Percentiles rank a stretch among this genome's conserved stretches.
These are phyloP conservation scores for Penicillium macrosclerotiorum DNA, from an alignment of 495 filamentous ascomycete genomes.

Conservation along the genomic window DNA sequence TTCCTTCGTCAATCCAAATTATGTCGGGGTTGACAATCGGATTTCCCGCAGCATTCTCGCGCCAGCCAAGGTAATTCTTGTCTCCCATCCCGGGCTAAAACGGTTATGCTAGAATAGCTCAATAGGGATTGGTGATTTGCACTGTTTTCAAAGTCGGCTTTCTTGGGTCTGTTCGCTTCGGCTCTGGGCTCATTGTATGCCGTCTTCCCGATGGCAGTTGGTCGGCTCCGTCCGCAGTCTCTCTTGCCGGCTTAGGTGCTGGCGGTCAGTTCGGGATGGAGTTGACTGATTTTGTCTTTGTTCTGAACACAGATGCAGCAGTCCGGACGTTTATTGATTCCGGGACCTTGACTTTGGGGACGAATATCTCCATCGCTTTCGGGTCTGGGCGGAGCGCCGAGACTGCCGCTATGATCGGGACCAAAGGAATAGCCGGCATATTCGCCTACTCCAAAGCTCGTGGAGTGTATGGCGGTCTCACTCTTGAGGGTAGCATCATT, in stretches of 20 bases:
- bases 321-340: slow-evolving; percentile 87
- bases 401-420: slow-evolving; percentile 77
- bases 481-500: slow-evolving; percentile 80
- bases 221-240: slow-evolving; percentile 90
- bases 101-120: not conserved
- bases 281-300: slow-evolving; percentile 95
- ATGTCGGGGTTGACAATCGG: slow-evolving; percentile 5
- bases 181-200: slow-evolving; percentile 90
- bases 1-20: slow-evolving; percentile 17
- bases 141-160: slow-evolving; percentile 91
- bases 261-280: slow-evolving; percentile 94
- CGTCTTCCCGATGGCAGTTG: slow-evolving; percentile 81
- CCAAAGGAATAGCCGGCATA: slow-evolving; percentile 75
- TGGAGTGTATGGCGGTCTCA: slow-evolving; percentile 87
- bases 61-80: slow-evolving; percentile 13
- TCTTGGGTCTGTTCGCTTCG: slow-evolving; percentile 81
- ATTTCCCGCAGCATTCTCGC: slow-evolving; percentile 18
- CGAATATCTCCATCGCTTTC: slow-evolving; percentile 88
- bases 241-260: slow-evolving; percentile 78
- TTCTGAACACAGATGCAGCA: slow-evolving; percentile 81
- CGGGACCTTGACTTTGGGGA: slow-evolving; percentile 80
- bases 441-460: slow-evolving; percentile 96
- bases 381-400: slow-evolving; percentile 92
- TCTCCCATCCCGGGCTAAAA: not conserved
- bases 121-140: slow-evolving; percentile 82